These are phyloP conservation scores for Endoconidiophora laricicola DNA, from an alignment of 2,329 filamentous ascomycete genomes.

Conservation along the genomic window DNA sequence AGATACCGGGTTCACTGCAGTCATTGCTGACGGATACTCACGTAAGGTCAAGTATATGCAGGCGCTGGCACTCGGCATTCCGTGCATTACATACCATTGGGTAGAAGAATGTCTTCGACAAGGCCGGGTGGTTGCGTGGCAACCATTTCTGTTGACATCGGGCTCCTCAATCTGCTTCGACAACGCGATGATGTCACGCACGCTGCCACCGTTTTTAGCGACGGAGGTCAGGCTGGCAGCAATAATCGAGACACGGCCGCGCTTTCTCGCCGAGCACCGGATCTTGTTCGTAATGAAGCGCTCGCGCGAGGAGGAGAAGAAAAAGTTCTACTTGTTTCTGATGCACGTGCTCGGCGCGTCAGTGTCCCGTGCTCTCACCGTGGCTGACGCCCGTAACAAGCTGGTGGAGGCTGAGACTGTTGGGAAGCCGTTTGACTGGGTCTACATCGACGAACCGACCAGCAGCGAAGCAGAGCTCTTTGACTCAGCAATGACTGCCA, in stretches of 20 bases:
- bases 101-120: constrained; percentile 52
- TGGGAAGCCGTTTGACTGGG: constrained; percentile 46
- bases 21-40: constrained; percentile 75
- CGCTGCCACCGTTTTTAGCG: constrained; percentile 44
- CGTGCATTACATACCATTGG: constrained; percentile 74
- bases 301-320: constrained; percentile 39
- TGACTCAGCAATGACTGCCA: constrained; percentile 9
- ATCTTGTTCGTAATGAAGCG: constrained; percentile 58
- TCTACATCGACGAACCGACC: constrained; percentile 57
- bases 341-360: constrained; percentile 61
- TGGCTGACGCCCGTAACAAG: constrained; percentile 45
- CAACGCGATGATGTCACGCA: constrained; percentile 61
- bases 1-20: constrained; percentile 57
- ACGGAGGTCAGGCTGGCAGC: constrained; percentile 36
- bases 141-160: constrained; percentile 67
- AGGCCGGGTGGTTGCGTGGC: constrained; percentile 51
- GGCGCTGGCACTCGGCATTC: constrained; percentile 74
- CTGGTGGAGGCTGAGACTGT: constrained; percentile 25
- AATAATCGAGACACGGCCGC: constrained; percentile 42
- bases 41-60: constrained; percentile 88
- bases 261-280: constrained; percentile 44
- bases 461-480: constrained; percentile 37
- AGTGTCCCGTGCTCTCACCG: constrained; percentile 47
- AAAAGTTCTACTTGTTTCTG: constrained; percentile 63
- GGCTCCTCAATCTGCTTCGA: constrained; percentile 64